A percentile compares a stretch with the other conserved stretches of the same genome.
These are phyloP conservation scores for Entomophthora muscae DNA, from an alignment of 371 early-diverging fungal species.

Conservation along the genomic window DNA sequence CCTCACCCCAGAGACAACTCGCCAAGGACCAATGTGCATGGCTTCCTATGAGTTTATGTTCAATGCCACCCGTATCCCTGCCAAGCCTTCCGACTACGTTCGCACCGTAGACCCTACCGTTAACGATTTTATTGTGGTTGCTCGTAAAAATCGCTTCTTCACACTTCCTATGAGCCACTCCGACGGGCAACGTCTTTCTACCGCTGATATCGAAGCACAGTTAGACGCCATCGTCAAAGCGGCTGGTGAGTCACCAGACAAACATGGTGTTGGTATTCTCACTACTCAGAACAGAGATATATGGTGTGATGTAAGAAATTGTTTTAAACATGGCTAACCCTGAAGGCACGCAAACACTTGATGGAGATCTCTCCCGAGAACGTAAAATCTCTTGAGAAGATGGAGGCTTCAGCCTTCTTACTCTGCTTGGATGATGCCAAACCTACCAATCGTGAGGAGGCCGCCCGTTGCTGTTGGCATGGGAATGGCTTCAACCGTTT, in stretches of 20 bases:
- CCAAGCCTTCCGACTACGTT: slow-evolving; percentile 63
- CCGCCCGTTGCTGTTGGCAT: slow-evolving; percentile 69
- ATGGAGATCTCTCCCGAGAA: slow-evolving; percentile 46
- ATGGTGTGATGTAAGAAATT: slow-evolving; percentile 64
- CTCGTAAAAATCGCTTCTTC: slow-evolving; percentile 83
- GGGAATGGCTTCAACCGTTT: slow-evolving; percentile 87
- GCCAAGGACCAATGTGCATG: slow-evolving; percentile 66
- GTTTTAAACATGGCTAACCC: neutral
- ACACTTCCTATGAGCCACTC: slow-evolving; percentile 41
- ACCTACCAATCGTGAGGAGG: slow-evolving; percentile 72
- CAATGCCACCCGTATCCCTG: slow-evolving; percentile 85
- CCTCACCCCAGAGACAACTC: slow-evolving; percentile 70
- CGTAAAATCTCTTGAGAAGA: slow-evolving; percentile 43
- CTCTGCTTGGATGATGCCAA: slow-evolving; percentile 70
- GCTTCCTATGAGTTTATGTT: slow-evolving; percentile 89
- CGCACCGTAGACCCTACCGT: slow-evolving; percentile 47
- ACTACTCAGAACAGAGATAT: slow-evolving; percentile 83
- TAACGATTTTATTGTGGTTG: slow-evolving; percentile 70
- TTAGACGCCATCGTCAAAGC: slow-evolving; percentile 37
- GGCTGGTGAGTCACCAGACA: slow-evolving; percentile 46
- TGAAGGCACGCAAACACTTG: slow-evolving; percentile 35
- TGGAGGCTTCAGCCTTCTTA: slow-evolving; percentile 68
- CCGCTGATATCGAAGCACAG: slow-evolving; percentile 53
- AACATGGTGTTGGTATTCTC: slow-evolving; percentile 52
- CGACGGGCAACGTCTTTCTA: slow-evolving; percentile 60